phyloP scores from a whole-genome alignment of 352 stramenopile genomes.

The Phytophthora litchii region DNA sequence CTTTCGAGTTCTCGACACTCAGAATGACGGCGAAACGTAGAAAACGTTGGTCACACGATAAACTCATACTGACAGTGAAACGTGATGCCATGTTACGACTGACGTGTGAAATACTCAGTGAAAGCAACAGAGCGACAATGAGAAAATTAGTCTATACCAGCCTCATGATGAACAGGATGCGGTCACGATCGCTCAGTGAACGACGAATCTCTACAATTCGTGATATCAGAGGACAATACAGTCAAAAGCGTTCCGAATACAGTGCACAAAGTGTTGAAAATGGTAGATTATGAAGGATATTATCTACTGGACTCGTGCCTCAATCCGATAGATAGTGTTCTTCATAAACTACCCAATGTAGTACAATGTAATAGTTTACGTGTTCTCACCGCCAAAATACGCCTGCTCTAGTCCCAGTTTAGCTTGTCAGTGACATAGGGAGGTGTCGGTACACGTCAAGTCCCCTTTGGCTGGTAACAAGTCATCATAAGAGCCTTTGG shows the following conservation, averaged over 20 bases:
- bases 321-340: too few species aligned
- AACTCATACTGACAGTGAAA: conserved; percentile 34
- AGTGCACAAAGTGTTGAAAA: conserved; percentile 54
- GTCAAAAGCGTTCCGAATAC: conserved; percentile 42
- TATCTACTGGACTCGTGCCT: conserved; percentile 44
- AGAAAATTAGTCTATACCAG: too few species aligned
- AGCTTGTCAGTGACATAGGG: too few species aligned
- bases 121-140: conserved; percentile 30
- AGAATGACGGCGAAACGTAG: conserved; percentile 34
- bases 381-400: too few species aligned
- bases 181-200: conserved; percentile 41
- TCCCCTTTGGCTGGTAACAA: too few species aligned
- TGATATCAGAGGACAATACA: conserved; percentile 51
- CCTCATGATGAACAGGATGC: conserved; percentile 47
- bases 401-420: too few species aligned
- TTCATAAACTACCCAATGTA: too few species aligned
- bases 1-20: conserved; percentile 37
- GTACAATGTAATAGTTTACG: too few species aligned
- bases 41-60: conserved; percentile 40
- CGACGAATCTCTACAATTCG: conserved; percentile 38
- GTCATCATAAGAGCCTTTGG: too few species aligned
- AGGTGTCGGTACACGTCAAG: too few species aligned
- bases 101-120: conserved; percentile 29
- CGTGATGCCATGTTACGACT: conserved; percentile 39
- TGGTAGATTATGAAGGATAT: conserved; percentile 37